Evolutionary conservation across 2,329 filamentous ascomycete genomes (phyloP).

Genomic region (Fonsecaea erecta): DNA sequence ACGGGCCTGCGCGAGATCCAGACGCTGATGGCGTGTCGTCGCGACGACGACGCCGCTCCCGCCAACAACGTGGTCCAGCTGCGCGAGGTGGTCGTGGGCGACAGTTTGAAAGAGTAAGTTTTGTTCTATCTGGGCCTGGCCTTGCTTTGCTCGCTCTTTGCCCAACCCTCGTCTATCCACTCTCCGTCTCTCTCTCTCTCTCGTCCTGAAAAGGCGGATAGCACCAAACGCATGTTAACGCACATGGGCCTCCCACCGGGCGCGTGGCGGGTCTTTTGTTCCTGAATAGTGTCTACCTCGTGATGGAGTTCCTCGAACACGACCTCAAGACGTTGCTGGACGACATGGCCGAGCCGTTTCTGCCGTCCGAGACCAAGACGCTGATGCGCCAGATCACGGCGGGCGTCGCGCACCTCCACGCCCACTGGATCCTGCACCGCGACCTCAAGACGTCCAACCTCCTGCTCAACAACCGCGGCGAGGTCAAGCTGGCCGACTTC

Average conservation of each 20-base stretch:
- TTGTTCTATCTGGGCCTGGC: too few species aligned
- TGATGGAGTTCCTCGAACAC: constrained; percentile 97
- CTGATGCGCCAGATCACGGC: constrained; percentile 80
- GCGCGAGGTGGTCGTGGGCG: constrained; percentile 81
- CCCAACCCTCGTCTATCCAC: too few species aligned
- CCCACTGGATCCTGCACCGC: constrained; percentile 87
- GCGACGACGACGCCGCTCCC: too few species aligned
- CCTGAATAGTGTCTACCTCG: constrained; percentile 75
- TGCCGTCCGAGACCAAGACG: constrained; percentile 90
- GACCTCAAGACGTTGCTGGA: constrained; percentile 92
- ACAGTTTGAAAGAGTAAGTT: constrained; percentile 62
- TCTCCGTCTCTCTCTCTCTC: constrained; percentile 2
- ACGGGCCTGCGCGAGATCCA: constrained; percentile 94
- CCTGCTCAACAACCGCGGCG: constrained; percentile 90
- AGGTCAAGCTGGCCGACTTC: constrained; percentile 95
- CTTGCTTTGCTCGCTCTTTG: too few species aligned
- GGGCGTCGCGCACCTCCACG: constrained; percentile 83
- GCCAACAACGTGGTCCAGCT: constrained; percentile 84
- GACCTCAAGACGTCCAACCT: constrained; percentile 94
- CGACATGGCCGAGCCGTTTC: constrained; percentile 91
- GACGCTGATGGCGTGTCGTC: constrained; percentile 77
- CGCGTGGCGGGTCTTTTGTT: too few species aligned
- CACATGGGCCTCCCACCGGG: constrained; percentile 4
- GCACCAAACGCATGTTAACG: constrained; percentile 45
- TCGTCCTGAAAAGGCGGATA: constrained; percentile 46